A percentile compares a stretch with the other conserved stretches of the same genome.
Evolutionary conservation across 495 filamentous ascomycete species (phyloP).

Genomic region (Talaromyces stipitatus): DNA sequence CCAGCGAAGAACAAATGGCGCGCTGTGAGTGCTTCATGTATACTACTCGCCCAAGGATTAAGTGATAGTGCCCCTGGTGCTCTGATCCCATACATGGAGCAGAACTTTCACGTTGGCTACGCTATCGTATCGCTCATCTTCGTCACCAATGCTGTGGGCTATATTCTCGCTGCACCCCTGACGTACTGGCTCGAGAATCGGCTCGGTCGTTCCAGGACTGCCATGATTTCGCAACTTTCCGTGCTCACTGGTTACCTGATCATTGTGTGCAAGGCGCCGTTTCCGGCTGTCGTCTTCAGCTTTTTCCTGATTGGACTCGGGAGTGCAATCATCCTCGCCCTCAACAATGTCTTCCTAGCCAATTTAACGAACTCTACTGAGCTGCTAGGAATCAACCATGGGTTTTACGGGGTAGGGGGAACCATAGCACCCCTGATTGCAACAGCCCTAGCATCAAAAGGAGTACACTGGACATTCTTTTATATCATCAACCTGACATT

Average conservation of each 20-base stretch:
- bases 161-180: slow-evolving; percentile 62
- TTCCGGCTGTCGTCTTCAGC: slow-evolving; percentile 53
- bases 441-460: slow-evolving; percentile 46
- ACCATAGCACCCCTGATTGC: slow-evolving; percentile 63
- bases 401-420: slow-evolving; percentile 66
- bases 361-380: slow-evolving; percentile 57
- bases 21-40: slow-evolving; percentile 20
- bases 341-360: slow-evolving; percentile 69
- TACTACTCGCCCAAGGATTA: slow-evolving; percentile 44
- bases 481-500: slow-evolving; percentile 27
- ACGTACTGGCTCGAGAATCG: slow-evolving; percentile 39
- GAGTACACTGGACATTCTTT: slow-evolving; percentile 27
- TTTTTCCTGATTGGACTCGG: slow-evolving; percentile 66
- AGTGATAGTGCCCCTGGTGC: slow-evolving; percentile 60
- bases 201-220: slow-evolving; percentile 55
- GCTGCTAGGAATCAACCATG: slow-evolving; percentile 58
- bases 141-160: slow-evolving; percentile 69
- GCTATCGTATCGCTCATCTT: slow-evolving; percentile 72
- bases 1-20: slow-evolving; percentile 40
- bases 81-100: slow-evolving; percentile 69
- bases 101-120: slow-evolving; percentile 62
- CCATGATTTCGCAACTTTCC: slow-evolving; percentile 45
- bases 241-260: slow-evolving; percentile 52
- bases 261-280: slow-evolving; percentile 59
- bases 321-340: slow-evolving; percentile 56